Evolutionary conservation across 2,329 filamentous ascomycete genomes (phyloP), one percentile per base, ranked within the genome.

Genomic region (Diaporthe caulivora): DNA sequence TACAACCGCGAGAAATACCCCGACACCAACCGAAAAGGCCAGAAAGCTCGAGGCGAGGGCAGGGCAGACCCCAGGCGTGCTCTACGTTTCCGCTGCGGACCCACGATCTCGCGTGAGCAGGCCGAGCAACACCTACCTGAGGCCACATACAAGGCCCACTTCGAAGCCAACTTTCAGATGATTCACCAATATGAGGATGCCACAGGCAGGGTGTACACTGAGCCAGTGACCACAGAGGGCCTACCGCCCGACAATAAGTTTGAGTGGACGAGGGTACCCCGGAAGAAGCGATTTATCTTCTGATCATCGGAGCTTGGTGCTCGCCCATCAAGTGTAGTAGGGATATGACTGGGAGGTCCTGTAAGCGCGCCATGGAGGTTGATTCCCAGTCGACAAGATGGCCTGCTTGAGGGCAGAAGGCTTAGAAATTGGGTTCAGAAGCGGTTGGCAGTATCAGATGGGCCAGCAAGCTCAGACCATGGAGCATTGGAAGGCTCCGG

Each of bases 151-250:
- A 51, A 40, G 62, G 15, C 21, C 4, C 47, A 24, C 31, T 67
- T 67, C 47, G 29, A 40, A 40, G 15, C 13, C 15, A 44, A 67
- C 31, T 67, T 67, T 18, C 44, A 29, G 5, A 67, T 67, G 62
- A 67, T 47, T 11, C 62, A 67, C n/a, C 31, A 40, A 1, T 67
- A 67, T 17, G 47, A 67, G 31, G 62, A 67, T 67, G 5, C 15
- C 2, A 13, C 6, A 40, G 62, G 62, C 47, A 51, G 4, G n/a
- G 62, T 67, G 31, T 2, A 67, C 9, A 15, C 62, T 11, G 62
- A 67, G 34, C 62, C 62, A 40, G 31, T 67, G 2, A 31, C 62
- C 21, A 67, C 62, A 29, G 21, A 53, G 17, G 62, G 62, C 31
- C n/a, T 67, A n/a, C 62, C 62, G 2, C 47, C 44, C 31, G 62